Conservation (phyloP, 2,329 filamentous ascomycete genomes). For the Penicillium polonicum region DNA sequence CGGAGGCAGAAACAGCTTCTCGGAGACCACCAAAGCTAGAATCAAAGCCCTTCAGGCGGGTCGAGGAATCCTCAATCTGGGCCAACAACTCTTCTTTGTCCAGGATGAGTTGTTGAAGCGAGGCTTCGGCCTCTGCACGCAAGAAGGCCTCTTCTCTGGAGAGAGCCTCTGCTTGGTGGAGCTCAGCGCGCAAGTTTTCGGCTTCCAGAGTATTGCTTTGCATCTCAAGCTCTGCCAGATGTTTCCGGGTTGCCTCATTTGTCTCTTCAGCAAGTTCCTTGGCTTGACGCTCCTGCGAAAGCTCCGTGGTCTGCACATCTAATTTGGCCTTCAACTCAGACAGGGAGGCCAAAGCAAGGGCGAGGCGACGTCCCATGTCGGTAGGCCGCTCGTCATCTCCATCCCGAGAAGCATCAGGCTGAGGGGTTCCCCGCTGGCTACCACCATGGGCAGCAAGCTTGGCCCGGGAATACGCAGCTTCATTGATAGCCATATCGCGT, state of each 20-base stretch:
- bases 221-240: slow-evolving; percentile 77
- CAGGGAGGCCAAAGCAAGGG: slow-evolving; percentile 74
- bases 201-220: slow-evolving; percentile 82
- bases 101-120: slow-evolving; percentile 72
- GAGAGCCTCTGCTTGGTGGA: slow-evolving; percentile 75
- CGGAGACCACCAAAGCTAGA: slow-evolving; percentile 72
- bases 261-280: slow-evolving; percentile 87
- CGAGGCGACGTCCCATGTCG: slow-evolving; percentile 79
- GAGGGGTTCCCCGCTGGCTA: slow-evolving; percentile 61
- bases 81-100: slow-evolving; percentile 76
- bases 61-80: slow-evolving; percentile 66
- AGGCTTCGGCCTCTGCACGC: slow-evolving; percentile 71
- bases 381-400: slow-evolving; percentile 64
- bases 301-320: slow-evolving; percentile 66
- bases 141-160: slow-evolving; percentile 78
- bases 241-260: slow-evolving; percentile 74
- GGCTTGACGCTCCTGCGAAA: slow-evolving; percentile 77
- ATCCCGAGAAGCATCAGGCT: slow-evolving; percentile 53
- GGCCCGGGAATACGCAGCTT: slow-evolving; percentile 92
- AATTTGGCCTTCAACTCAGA: slow-evolving; percentile 76
- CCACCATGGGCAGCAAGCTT: slow-evolving; percentile 79
- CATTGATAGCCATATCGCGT: slow-evolving; percentile 87
- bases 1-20: slow-evolving; percentile 74
- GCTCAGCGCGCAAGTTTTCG: slow-evolving; percentile 78
- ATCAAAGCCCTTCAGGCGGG: slow-evolving; percentile 67